A percentile compares a stretch with the other conserved stretches of the same genome.
These are phyloP conservation scores for Collybia sordida DNA, from an alignment of 768 basidiomycete genomes.

Conservation along the genomic window DNA sequence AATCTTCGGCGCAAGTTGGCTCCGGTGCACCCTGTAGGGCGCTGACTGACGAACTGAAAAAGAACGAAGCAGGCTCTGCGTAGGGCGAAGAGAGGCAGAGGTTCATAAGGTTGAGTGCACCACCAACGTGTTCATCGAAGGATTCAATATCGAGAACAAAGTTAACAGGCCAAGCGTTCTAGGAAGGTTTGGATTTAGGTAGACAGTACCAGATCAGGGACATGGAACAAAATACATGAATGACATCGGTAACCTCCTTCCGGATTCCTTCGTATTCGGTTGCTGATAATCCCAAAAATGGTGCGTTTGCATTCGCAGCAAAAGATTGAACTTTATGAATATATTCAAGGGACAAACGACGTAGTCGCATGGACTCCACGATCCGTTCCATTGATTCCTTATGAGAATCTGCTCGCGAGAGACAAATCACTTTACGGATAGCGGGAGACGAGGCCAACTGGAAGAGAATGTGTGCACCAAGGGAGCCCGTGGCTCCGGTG, in stretches of 20 bases:
- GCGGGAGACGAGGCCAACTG: slow-evolving; percentile 34
- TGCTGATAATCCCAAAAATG: slow-evolving; percentile 38
- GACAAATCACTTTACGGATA: slow-evolving; percentile 45
- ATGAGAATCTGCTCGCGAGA: slow-evolving; percentile 49
- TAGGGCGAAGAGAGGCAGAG: slow-evolving; percentile 40
- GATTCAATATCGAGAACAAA: slow-evolving; percentile 45
- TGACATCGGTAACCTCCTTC: slow-evolving; percentile 37
- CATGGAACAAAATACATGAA: slow-evolving; percentile 34
- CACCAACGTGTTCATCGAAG: slow-evolving; percentile 41
- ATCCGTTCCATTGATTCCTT: slow-evolving; percentile 40
- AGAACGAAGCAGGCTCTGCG: slow-evolving; percentile 37
- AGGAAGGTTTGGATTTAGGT: background rate
- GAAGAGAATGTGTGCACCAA: slow-evolving; percentile 54
- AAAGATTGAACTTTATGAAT: slow-evolving; percentile 34
- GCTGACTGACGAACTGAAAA: slow-evolving; percentile 51
- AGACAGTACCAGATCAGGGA: background rate
- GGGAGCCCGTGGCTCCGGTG: slow-evolving; percentile 53
- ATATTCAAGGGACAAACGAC: slow-evolving; percentile 27
- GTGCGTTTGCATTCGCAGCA: slow-evolving; percentile 40
- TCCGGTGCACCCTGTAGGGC: slow-evolving; percentile 30
- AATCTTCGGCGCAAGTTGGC: slow-evolving; percentile 28
- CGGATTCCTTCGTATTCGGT: slow-evolving; percentile 34
- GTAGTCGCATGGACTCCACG: slow-evolving; percentile 35
- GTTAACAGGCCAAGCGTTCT: slow-evolving; percentile 62
- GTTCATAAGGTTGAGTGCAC: slow-evolving; percentile 49